Percentiles rank a stretch among this genome's conserved stretches.
These are phyloP conservation scores for Geosiphon pyriformis DNA, from an alignment of 192 early-diverging fungal genomes.

Conservation along the genomic window DNA sequence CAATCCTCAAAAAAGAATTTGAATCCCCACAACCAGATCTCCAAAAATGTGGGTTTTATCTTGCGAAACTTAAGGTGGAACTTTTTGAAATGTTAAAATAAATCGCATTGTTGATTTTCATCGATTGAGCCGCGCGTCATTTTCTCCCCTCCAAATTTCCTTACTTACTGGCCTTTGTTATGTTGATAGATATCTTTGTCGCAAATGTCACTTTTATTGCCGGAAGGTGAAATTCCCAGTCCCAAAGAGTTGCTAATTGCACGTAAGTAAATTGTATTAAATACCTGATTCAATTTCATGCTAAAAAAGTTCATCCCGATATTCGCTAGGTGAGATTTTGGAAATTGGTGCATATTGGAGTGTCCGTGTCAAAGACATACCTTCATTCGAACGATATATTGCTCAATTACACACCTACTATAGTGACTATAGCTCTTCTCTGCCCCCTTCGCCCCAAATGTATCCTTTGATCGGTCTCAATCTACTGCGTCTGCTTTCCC, in stretches of 20 bases:
- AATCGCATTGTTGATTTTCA: too few relatives aligned
- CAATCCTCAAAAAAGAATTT: constrained; percentile 68
- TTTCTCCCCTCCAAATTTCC: background rate
- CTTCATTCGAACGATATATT: constrained; percentile 93
- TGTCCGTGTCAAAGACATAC: constrained; percentile 80
- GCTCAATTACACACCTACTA: constrained; percentile 89
- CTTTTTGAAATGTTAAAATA: background rate
- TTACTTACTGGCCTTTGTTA: background rate
- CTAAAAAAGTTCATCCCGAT: background rate
- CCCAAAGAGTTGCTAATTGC: constrained; percentile 46
- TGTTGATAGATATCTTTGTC: constrained; percentile 42
- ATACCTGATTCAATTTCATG: background rate
- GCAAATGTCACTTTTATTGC: constrained; percentile 43
- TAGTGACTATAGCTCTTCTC: constrained; percentile 56
- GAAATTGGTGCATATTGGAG: constrained; percentile 89
- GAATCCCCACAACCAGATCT: constrained; percentile 56
- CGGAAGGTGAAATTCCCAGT: constrained; percentile 35
- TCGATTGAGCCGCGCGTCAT: too few relatives aligned
- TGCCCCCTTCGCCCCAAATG: constrained; percentile 76
- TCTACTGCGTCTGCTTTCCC: constrained; percentile 85
- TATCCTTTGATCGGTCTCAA: constrained; percentile 90
- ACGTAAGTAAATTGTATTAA: constrained; percentile 36
- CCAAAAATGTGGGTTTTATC: constrained; percentile 59
- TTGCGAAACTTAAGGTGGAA: constrained; percentile 66
- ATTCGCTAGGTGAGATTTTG: constrained; percentile 67